phyloP scores from a whole-genome alignment of 805 yeast species.

The Starmera pachycereana region DNA sequence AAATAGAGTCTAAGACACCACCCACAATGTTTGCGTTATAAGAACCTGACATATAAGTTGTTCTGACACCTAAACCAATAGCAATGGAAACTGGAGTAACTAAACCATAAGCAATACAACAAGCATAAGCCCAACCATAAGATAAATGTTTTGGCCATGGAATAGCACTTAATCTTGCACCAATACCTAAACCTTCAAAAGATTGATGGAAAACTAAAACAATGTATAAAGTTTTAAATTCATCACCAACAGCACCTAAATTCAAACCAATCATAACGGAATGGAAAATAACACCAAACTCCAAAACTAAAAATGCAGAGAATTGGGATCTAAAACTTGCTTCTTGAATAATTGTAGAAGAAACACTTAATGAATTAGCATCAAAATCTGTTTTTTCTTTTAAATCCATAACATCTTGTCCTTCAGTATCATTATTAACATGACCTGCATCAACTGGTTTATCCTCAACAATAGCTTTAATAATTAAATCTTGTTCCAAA shows the following conservation, averaged over 20 bases:
- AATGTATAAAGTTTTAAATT: conserved; percentile 51
- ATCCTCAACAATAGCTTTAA: conserved; percentile 9
- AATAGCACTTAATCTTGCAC: conserved; percentile 54
- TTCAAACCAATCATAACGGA: conserved; percentile 67
- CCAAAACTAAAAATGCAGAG: conserved; percentile 44
- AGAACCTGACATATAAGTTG: conserved; percentile 43
- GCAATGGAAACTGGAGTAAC: conserved; percentile 65
- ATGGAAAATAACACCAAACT: conserved; percentile 67
- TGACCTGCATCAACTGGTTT: conserved; percentile 1
- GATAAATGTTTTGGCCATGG: conserved; percentile 37
- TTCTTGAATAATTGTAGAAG: not conserved
- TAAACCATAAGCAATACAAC: conserved; percentile 41
- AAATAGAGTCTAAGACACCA: conserved; percentile 60
- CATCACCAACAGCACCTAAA: conserved; percentile 53
- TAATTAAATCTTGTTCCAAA: conserved; percentile 10
- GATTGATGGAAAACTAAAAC: conserved; percentile 67
- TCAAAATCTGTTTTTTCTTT: not conserved
- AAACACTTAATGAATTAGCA: not conserved
- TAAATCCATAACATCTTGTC: not conserved
- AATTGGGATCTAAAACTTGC: conserved; percentile 17
- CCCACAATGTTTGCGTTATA: conserved; percentile 42
- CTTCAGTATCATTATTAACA: not conserved
- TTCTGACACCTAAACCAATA: conserved; percentile 65
- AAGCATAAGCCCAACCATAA: conserved; percentile 40
- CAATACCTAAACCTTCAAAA: conserved; percentile 74